A percentile compares a stretch with the other conserved stretches of the same genome.
phyloP scores from a whole-genome alignment of 805 yeast genomes.

The Grigorovia transvaalensis region DNA sequence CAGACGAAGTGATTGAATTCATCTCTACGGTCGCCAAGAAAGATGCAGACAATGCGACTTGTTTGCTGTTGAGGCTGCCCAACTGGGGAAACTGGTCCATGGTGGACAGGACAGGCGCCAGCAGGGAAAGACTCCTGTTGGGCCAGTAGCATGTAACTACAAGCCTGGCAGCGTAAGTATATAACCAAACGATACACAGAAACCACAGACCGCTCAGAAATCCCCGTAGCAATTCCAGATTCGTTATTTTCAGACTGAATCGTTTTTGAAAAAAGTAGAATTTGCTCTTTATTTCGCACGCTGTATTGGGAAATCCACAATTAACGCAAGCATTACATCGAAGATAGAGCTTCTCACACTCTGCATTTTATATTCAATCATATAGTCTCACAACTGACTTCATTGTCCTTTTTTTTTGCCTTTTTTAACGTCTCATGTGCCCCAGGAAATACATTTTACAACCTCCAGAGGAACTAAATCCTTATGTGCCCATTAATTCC shows the following conservation, averaged over 20 bases:
- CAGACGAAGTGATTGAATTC: constrained; percentile 74
- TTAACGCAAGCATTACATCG: no score
- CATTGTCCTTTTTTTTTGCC: no score
- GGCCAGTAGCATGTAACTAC: not conserved
- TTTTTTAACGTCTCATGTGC: constrained; percentile 4
- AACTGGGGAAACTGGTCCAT: constrained; percentile 96
- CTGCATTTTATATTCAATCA: not conserved
- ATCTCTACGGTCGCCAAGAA: constrained; percentile 75
- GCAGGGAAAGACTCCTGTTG: constrained; percentile 57
- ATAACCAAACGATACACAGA: no score
- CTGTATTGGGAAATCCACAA: no score
- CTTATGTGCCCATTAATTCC: constrained; percentile 9
- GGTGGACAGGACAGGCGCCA: constrained; percentile 69
- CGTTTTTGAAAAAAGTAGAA: no score
- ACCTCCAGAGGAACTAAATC: constrained; percentile 28
- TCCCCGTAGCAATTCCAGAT: no score
- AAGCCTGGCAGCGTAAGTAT: no score
- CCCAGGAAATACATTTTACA: constrained; percentile 21
- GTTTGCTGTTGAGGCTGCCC: constrained; percentile 62
- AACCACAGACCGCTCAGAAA: no score
- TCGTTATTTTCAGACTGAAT: no score
- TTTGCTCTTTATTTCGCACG: no score
- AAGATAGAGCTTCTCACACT: no score
- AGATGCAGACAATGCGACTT: constrained; percentile 86
- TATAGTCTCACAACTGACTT: not conserved